phyloP scores from a whole-genome alignment of 2,329 filamentous ascomycete species.

The Sordariomycetes sp. region DNA sequence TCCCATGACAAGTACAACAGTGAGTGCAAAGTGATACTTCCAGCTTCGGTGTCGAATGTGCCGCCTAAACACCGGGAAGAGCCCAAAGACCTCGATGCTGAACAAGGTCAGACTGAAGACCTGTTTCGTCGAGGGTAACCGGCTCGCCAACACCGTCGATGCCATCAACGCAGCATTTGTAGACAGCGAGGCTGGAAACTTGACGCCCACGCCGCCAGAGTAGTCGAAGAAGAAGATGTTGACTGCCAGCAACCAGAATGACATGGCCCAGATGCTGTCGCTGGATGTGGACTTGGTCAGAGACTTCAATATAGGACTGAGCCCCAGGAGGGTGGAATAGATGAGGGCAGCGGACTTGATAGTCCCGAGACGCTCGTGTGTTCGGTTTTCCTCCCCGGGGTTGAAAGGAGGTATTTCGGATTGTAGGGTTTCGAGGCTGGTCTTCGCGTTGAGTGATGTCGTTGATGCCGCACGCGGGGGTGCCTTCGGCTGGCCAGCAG shows the following conservation, averaged over 20 bases:
- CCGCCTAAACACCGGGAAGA: slow-evolving; percentile 95
- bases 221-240: slow-evolving; percentile 99
- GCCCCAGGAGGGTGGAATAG: slow-evolving; percentile 81
- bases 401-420: slow-evolving; percentile 17
- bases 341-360: slow-evolving; percentile 90
- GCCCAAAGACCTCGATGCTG: slow-evolving; percentile 91
- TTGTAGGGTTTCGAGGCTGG: slow-evolving; percentile 11
- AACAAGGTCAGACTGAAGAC: slow-evolving; percentile 94
- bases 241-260: slow-evolving; percentile 83
- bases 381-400: slow-evolving; percentile 27
- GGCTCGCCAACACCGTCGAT: slow-evolving; percentile 83
- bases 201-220: slow-evolving; percentile 55
- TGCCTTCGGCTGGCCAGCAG: neutral
- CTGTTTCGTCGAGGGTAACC: slow-evolving; percentile 80
- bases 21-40: slow-evolving; percentile 70
- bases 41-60: slow-evolving; percentile 77
- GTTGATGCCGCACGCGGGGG: neutral
- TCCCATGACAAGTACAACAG: slow-evolving; percentile 64
- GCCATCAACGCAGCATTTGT: slow-evolving; percentile 97
- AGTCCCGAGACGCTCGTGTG: slow-evolving; percentile 57
- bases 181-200: slow-evolving; percentile 67
- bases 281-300: slow-evolving; percentile 87
- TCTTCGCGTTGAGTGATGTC: neutral
- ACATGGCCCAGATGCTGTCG: slow-evolving; percentile 97
- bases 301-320: slow-evolving; percentile 93